Evolutionary conservation across 257 asterid species (phyloP), one percentile per base, ranked within the genome.

Genomic region (Penstemon eatonii): DNA sequence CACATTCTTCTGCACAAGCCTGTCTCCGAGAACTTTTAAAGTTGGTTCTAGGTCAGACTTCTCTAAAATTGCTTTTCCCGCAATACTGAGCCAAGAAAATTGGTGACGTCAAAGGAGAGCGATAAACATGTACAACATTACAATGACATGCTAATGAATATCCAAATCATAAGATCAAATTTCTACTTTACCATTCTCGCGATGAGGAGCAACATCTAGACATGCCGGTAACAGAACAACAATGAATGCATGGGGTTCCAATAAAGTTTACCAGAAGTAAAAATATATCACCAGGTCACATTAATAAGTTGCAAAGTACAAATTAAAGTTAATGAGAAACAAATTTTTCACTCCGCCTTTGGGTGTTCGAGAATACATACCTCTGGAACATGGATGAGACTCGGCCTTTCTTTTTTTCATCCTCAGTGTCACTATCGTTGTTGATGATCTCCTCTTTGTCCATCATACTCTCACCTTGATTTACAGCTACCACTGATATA

Each of bases 1-100:
- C 97, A 94, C 99, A 84, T 91, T 94, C 90, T 94, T 94, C 50
- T 96, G 84, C 96, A 94, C 91, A 42, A 94, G 97, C 88, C 96
- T 87, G 78, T 91, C 99, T 84, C 86, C 91, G 25, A 94, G 96
- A 80, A 95, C 96, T 76, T 89, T 89, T 56, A 94, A 88, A 75
- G 96, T 91, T 71, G 97, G 96, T 76, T 86, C 96, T 3, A 94
- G 83, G 75, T 91, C 96, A 46, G 88, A 77, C 56, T 87, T 89
- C 84, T 91, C 97, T 89, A 94, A 60, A 73, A 87, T 94, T 65
- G 96, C 90, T 80, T 94, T 94, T 44, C 97, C 97, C 7, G 95
- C 96, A 52, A 92, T 88, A 67, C 98, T 92, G 88, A 70, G 76
- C 41, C 62, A 19, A 40, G 33, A 25, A 2, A 25, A 25, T 25